Evolutionary conservation across 2,329 filamentous ascomycete species (phyloP), one percentile per base, ranked within the genome.

Genomic region (Colletotrichum scovillei): DNA sequence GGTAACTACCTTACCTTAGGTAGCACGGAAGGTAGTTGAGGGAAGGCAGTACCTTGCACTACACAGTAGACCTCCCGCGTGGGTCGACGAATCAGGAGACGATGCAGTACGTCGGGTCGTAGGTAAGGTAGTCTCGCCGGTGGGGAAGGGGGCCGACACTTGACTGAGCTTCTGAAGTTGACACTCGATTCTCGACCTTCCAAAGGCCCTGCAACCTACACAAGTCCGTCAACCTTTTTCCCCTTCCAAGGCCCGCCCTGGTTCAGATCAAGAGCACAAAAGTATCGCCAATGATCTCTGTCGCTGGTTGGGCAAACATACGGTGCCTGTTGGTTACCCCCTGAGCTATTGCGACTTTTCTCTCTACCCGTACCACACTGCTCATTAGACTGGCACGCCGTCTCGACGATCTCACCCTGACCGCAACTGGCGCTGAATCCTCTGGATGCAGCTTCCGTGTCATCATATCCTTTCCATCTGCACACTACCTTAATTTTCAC

Each of bases 71-170:
- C 42, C 24, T 56, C 32, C 46, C 32, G 63, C 14, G 22, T 19
- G 19, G 7, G 55, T 49, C 32, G 52, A 32, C 68, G 63, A 71
- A 71, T 71, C 42, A 67, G 55, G 32, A 52, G 30, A 22, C 63
- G 49, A 55, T 55, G 49, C 65, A 32, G 24, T 16, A 63, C 16
- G 65, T 28, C 57, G 30, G 65, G 57, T 63, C 65, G 30, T n/a
- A 22, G 32, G 57, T 28, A 22, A 49, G 57, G 56, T 67, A 32
- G 65, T 42, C 38, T 4, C 16, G 38, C 16, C 16, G 38, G 38
- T 67, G 65, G 65, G 8, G 42, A 49, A 62, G 38, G 56, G 26
- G 22, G 32, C 32, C 32, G 32, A 35, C 32, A 35, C 32, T 35
- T 35, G 32, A 35, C 32, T 35, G 11, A 35, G 52, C 24, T 28